These are phyloP conservation scores for Tetrahymena malaccensis DNA, from an alignment of 73 alveolate species.

Conservation along the genomic window DNA sequence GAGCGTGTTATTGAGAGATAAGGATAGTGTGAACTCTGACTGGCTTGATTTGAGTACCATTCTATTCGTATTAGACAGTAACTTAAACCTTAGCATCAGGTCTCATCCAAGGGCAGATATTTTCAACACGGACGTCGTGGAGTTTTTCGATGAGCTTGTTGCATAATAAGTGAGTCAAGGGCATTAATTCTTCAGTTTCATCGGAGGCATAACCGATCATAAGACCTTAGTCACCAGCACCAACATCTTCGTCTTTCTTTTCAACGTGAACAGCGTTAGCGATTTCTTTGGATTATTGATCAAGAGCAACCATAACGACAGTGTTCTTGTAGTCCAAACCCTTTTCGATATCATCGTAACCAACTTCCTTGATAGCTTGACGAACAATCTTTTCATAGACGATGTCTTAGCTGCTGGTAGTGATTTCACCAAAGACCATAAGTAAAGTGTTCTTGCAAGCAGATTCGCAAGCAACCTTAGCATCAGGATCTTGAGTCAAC, in stretches of 20 bases:
- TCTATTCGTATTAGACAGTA: conserved; percentile 88
- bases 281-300: conserved; percentile 82
- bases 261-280: conserved; percentile 89
- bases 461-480: conserved; percentile 93
- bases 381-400: conserved; percentile 88
- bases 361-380: conserved; percentile 80
- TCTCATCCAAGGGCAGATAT: conserved; percentile 86
- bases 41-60: conserved; percentile 76
- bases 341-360: conserved; percentile 88
- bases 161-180: conserved; percentile 90
- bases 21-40: conserved; percentile 85
- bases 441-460: conserved; percentile 90
- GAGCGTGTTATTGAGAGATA: conserved; percentile 94
- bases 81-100: conserved; percentile 99
- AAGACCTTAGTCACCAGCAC: conserved; percentile 99
- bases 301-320: conserved; percentile 81
- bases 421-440: conserved; percentile 90
- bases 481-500: conserved; percentile 82
- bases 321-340: conserved; percentile 89
- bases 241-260: conserved; percentile 85
- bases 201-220: conserved; percentile 99
- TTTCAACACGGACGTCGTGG: conserved; percentile 85
- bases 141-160: conserved; percentile 75
- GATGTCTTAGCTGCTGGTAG: conserved; percentile 61
- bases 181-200: conserved; percentile 92